Conservation (phyloP, 192 early-diverging fungal genomes). For the Chytriomyces hyalinus region DNA sequence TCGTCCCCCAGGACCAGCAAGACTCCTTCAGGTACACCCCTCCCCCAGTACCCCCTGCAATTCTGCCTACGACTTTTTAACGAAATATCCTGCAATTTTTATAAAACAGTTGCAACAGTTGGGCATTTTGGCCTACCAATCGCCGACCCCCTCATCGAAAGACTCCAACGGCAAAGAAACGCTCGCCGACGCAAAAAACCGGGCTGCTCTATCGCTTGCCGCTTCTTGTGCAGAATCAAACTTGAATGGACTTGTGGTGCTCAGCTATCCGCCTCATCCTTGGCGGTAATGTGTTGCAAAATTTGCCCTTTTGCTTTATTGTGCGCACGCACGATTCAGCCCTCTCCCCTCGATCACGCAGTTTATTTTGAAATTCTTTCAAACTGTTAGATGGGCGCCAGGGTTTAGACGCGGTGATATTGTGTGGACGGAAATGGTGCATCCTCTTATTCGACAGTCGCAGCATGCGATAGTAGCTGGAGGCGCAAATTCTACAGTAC, state of each 20-base stretch:
- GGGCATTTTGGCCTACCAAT: background rate
- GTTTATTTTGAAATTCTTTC: background rate
- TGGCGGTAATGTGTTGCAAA: conserved; percentile 1
- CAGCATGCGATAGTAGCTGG: background rate
- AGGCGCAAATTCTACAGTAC: background rate
- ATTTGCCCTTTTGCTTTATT: background rate
- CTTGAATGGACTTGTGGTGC: conserved; percentile 11
- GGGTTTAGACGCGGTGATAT: conserved; percentile 23
- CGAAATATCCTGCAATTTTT: background rate
- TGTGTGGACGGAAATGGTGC: conserved; percentile 27
- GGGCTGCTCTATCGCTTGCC: too few species aligned
- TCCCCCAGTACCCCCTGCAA: background rate
- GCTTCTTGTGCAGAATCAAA: background rate
- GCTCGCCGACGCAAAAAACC: background rate
- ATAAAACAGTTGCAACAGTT: background rate
- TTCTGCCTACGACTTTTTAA: background rate
- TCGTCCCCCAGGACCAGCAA: background rate
- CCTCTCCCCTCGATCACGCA: too few species aligned
- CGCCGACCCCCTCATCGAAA: background rate
- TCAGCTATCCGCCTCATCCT: conserved; percentile 19
- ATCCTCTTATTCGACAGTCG: background rate
- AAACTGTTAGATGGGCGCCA: conserved; percentile 14
- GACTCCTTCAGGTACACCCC: background rate
- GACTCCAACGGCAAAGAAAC: background rate
- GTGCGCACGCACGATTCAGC: background rate